Evolutionary conservation across 495 filamentous ascomycete genomes (phyloP), one percentile per base, ranked within the genome.

Genomic region (Lophiotrema nucula): DNA sequence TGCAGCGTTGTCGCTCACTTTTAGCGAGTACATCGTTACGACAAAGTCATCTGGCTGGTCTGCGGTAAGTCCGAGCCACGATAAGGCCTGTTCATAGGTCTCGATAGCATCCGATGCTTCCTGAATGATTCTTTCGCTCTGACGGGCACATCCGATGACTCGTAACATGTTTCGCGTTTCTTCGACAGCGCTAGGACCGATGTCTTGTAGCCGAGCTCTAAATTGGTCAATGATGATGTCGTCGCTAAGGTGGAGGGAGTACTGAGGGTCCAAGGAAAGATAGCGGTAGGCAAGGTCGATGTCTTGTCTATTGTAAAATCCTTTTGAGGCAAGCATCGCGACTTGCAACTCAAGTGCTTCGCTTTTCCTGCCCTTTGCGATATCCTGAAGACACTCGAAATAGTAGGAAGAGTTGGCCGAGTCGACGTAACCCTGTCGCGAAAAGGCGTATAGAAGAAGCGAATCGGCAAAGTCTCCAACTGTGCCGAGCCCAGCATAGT

Each of bases 41-140:
- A 88, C 70, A 55, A 83, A 85, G 22, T 86, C 82, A 65, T 88
- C 84, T 0, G 72, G 56, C 4, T 76, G 79, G n/a, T 69, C 59
- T 49, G 74, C 67, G 37, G 75, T 70, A 8, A 81, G 77, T 26
- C 77, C 81, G 18, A 88, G 71, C 65, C 77, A 88, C 4, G 78
- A 67, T 16, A 83, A 69, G 3, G 84, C 84, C 66, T 87, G 83
- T 48, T 83, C 78, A 47, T 81, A 81, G 15, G 74, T 85, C 27
- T 79, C 73, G n/a, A 87, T 76, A 24, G 73, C 75, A 49, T 85
- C 77, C 61, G 81, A 77, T 5, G 83, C 78, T 2, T 77, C 77
- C 37, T 76, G 71, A 62, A 78, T 76, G 35, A 87, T 80, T 22
- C 69, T 73, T 27, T 79, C 66, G 61, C 81, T 88, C 18, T 63